Conservation (phyloP, 106 monocot genomes). For the Dioscorea dumetorum region DNA sequence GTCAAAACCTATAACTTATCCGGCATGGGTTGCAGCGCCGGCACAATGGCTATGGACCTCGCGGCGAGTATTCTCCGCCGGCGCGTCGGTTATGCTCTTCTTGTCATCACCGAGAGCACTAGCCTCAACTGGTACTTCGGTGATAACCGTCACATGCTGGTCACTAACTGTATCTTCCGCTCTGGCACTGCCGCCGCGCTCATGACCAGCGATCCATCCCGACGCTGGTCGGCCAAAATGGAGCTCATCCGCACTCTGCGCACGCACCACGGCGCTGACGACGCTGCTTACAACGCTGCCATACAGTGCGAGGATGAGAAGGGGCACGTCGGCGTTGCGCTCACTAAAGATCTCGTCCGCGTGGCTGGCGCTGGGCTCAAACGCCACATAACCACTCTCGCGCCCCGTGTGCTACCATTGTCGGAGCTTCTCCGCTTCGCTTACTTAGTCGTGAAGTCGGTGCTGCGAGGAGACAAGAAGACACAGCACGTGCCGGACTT, state of each 20-base stretch:
- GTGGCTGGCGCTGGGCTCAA: conserved; percentile 18
- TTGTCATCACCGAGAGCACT: conserved; percentile 24
- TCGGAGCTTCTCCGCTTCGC: conserved; percentile 18
- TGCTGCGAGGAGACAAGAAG: not conserved
- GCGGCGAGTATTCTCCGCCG: conserved; percentile 9
- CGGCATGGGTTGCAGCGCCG: conserved; percentile 39
- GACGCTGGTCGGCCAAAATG: conserved; percentile 16
- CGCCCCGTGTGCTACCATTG: conserved; percentile 12
- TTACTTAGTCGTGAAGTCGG: not conserved
- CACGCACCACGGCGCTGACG: conserved; percentile 26
- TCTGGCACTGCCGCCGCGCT: conserved; percentile 19
- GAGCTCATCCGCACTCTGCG: conserved; percentile 14
- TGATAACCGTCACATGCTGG: conserved; percentile 23
- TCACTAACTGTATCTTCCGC: conserved; percentile 35
- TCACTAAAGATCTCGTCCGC: conserved; percentile 22
- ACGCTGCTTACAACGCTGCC: conserved; percentile 16
- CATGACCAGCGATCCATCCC: conserved; percentile 18
- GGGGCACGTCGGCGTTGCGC: conserved; percentile 15
- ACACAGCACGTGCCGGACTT: conserved; percentile 2
- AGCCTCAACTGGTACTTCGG: conserved; percentile 37
- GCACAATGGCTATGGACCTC: conserved; percentile 15
- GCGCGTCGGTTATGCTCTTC: conserved; percentile 1
- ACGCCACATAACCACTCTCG: conserved; percentile 15
- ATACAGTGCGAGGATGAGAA: conserved; percentile 20
- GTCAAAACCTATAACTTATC: conserved; percentile 28